These are phyloP conservation scores for Cenococcum geophilum DNA, from an alignment of 495 filamentous ascomycete species.

Conservation along the genomic window DNA sequence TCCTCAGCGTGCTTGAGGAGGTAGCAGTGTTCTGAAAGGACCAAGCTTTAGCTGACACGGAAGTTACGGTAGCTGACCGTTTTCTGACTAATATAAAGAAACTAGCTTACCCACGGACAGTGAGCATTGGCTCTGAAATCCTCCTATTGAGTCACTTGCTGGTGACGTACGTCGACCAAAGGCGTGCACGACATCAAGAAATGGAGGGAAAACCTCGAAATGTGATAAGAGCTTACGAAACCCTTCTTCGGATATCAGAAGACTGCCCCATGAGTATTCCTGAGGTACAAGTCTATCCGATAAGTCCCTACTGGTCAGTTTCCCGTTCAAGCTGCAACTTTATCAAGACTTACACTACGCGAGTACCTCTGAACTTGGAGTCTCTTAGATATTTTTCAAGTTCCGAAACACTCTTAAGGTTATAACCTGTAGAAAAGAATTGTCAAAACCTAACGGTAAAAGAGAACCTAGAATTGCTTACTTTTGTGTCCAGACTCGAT, in stretches of 20 bases:
- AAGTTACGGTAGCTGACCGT: too few relatives aligned
- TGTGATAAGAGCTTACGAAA: slow-evolving; percentile 1
- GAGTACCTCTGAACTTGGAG: slow-evolving; percentile 9
- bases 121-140: background rate
- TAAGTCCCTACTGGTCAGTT: background rate
- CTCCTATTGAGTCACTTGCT: slow-evolving; percentile 15
- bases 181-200: slow-evolving; percentile 14
- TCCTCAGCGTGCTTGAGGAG: slow-evolving; percentile 16
- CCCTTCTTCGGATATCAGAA: slow-evolving; percentile 12
- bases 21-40: slow-evolving; percentile 12
- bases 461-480: background rate
- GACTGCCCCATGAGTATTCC: slow-evolving; percentile 11
- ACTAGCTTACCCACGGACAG: slow-evolving; percentile 2
- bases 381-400: slow-evolving; percentile 7
- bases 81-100: too few relatives aligned
- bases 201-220: slow-evolving; percentile 11
- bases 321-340: background rate
- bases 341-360: slow-evolving; percentile 7
- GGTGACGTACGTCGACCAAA: slow-evolving; percentile 12
- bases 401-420: background rate
- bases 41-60: too few relatives aligned
- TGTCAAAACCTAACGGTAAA: background rate
- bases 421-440: background rate
- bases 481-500: slow-evolving; percentile 11
- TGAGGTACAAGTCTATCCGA: slow-evolving; percentile 14